Evolutionary conservation across 139 green algal species (phyloP).

Genomic region (Chlorella sp.): DNA sequence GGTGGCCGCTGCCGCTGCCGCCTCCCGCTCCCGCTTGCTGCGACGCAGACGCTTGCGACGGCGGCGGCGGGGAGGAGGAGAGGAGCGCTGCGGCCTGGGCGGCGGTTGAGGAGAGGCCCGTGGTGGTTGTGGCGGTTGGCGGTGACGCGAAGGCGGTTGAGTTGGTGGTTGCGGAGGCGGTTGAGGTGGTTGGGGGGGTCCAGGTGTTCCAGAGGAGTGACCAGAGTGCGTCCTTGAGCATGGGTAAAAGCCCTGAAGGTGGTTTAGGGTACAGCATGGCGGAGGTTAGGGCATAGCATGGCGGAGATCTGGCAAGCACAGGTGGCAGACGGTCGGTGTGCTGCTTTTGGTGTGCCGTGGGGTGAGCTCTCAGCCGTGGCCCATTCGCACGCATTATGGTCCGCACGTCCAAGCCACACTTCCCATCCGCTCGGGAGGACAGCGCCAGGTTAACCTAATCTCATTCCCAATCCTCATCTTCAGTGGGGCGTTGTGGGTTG

Average conservation of each 20-base stretch:
- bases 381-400: no score
- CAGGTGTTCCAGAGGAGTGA: background rate
- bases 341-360: no score
- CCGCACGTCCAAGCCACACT: background rate
- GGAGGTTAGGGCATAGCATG: background rate
- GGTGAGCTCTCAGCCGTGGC: no score
- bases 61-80: background rate
- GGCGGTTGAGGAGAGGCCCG: background rate
- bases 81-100: background rate
- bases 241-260: background rate
- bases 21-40: no score
- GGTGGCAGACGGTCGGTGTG: no score
- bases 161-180: background rate
- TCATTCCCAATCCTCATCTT: background rate
- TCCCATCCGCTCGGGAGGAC: background rate
- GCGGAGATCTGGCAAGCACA: background rate
- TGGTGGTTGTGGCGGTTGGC: no score
- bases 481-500: background rate
- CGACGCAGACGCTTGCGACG: background rate
- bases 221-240: slow-evolving; percentile 1
- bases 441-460: background rate
- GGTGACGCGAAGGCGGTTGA: background rate
- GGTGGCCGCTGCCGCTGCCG: no score
- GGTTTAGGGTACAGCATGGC: background rate
- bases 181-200: background rate